These are phyloP conservation scores for Elongisporangium anandrum DNA, from an alignment of 352 stramenopile species.

Conservation along the genomic window DNA sequence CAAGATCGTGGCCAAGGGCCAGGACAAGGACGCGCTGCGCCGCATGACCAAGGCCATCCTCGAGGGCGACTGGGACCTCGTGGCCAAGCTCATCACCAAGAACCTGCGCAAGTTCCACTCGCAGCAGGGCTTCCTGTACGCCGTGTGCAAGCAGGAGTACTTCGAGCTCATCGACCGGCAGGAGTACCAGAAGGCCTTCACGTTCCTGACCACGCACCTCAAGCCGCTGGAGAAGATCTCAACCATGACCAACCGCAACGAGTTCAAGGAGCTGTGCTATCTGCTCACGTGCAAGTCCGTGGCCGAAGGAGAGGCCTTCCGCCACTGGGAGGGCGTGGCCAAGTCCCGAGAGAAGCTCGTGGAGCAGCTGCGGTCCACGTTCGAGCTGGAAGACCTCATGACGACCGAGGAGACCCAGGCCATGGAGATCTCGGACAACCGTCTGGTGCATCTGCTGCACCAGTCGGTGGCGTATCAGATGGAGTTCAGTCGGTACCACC, in stretches of 20 bases:
- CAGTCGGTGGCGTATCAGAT: slow-evolving; percentile 88
- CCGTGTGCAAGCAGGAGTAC: slow-evolving; percentile 87
- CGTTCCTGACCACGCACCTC: slow-evolving; percentile 85
- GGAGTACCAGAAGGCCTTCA: slow-evolving; percentile 89
- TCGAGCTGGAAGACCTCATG: slow-evolving; percentile 75
- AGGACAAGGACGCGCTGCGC: slow-evolving; percentile 70
- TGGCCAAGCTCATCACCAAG: slow-evolving; percentile 80
- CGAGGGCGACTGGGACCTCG: slow-evolving; percentile 83
- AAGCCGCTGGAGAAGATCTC: slow-evolving; percentile 85
- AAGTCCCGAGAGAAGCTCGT: slow-evolving; percentile 80
- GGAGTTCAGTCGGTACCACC: slow-evolving; percentile 87
- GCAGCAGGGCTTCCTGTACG: slow-evolving; percentile 86
- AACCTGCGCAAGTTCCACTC: slow-evolving; percentile 79
- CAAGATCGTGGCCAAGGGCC: slow-evolving; percentile 63
- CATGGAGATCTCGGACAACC: slow-evolving; percentile 62
- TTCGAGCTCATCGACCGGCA: slow-evolving; percentile 85
- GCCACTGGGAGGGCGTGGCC: slow-evolving; percentile 79
- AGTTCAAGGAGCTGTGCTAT: slow-evolving; percentile 89
- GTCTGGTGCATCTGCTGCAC: slow-evolving; percentile 75
- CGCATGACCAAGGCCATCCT: slow-evolving; percentile 72
- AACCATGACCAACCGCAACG: slow-evolving; percentile 63
- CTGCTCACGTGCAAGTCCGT: slow-evolving; percentile 88
- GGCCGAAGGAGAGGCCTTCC: slow-evolving; percentile 75
- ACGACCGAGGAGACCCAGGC: slow-evolving; percentile 32
- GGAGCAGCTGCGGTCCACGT: slow-evolving; percentile 78